Evolutionary conservation across 2,329 filamentous ascomycete genomes (phyloP).

Genomic region (Stemphylium vesicarium): DNA sequence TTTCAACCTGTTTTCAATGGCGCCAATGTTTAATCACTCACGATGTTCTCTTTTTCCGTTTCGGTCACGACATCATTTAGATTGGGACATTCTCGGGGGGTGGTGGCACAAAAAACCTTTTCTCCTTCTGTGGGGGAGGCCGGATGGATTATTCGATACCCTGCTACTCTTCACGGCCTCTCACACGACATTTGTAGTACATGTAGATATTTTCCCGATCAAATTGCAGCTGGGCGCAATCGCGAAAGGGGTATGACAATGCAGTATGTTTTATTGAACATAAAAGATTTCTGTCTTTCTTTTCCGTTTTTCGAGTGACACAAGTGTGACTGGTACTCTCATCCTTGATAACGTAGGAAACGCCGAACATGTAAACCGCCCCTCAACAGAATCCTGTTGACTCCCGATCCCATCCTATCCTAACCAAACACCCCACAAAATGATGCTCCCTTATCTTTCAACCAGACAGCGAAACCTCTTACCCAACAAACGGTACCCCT

Average conservation of each 20-base stretch:
- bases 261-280: conserved; percentile 5
- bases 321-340: too few relatives aligned
- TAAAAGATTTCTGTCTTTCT: too few relatives aligned
- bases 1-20: conserved; percentile 10
- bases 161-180: conserved; percentile 26
- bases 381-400: too few relatives aligned
- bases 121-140: conserved; percentile 19
- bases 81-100: conserved; percentile 18
- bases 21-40: conserved; percentile 10
- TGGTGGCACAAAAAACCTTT: conserved; percentile 17
- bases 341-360: too few relatives aligned
- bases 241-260: conserved; percentile 2
- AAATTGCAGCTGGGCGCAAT: conserved; percentile 5
- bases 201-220: conserved; percentile 5
- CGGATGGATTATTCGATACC: conserved; percentile 30
- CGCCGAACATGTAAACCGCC: too few relatives aligned
- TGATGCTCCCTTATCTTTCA: too few relatives aligned
- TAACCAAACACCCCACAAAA: too few relatives aligned
- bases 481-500: too few relatives aligned
- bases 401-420: too few relatives aligned
- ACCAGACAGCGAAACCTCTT: too few relatives aligned
- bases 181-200: conserved; percentile 16
- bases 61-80: conserved; percentile 25
- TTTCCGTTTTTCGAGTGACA: too few relatives aligned
- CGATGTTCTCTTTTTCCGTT: conserved; percentile 9